Base-by-base conservation (phyloP, 2,329 filamentous ascomycete species). In the Fusarium algeriense region DNA sequence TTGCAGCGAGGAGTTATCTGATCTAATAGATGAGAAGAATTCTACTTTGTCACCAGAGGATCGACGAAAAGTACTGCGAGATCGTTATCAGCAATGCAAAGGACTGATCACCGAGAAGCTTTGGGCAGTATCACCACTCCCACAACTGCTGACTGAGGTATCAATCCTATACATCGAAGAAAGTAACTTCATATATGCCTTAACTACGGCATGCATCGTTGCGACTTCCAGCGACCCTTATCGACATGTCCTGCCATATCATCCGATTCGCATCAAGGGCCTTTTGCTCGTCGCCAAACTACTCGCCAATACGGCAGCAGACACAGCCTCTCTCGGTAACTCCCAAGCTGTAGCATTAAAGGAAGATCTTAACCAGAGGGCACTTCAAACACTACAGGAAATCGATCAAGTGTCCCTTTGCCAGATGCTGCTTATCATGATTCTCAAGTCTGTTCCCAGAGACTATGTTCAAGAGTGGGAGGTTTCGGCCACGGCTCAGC, bases 391-490 rank as follows among this genome's bases (percentile, higher is more conserved):
- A 0, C 72, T 89, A 20, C 75, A 77, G 7, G 80, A 82, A 19
- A 82, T 86, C 13, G 87, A 89, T 61, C 86, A 87, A 67, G 82
- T 87, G 6, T 85, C 84, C 13, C 78, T 89, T 53, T 86, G 85
- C 67, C 86, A 90, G 71, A 84, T 85, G 59, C 75, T 90, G 17
- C 79, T 89, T 58, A 79, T 83, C 40, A 81, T 90, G 72, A 80
- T 86, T 15, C 69, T 84, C 23, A 78, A 81, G 34, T 81, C 84
- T 48, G 82, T 80, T 3, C 82, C 82, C 1, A 70, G 77, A 32
- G 84, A 80, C 7, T 83, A 85, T 67, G 81, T 81, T 9, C 78
- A 81, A 10, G 82, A 83, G 10, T 88, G 86, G 83, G 81, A 81
- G 30, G 78, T 88, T 5, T 74, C 83, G 37, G 74, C 73, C 5